A percentile compares a stretch with the other conserved stretches of the same genome.
Evolutionary conservation across 139 green algal species (phyloP).

Genomic region (Chlamydomonas schloesseri): DNA sequence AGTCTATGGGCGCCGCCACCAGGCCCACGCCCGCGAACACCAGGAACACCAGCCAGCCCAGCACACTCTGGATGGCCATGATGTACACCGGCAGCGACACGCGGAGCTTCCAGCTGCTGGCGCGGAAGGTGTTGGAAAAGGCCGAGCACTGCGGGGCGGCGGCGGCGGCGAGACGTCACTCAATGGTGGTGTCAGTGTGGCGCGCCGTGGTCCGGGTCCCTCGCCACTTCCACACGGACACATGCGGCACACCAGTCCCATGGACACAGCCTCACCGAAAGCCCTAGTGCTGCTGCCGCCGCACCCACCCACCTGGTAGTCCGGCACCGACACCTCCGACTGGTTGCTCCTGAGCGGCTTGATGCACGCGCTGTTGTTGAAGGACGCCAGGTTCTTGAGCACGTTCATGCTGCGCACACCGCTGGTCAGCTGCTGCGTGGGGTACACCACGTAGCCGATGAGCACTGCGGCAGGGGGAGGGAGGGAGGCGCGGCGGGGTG

Average conservation of each 20-base stretch:
- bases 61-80: slow-evolving; percentile 88
- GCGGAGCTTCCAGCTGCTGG: slow-evolving; percentile 76
- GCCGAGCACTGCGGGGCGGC: slow-evolving; percentile 69
- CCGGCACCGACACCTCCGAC: not conserved
- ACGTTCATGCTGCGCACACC: slow-evolving; percentile 72
- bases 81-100: slow-evolving; percentile 90
- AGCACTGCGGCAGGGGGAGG: slow-evolving; percentile 63
- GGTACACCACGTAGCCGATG: slow-evolving; percentile 89
- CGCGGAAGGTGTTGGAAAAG: slow-evolving; percentile 52
- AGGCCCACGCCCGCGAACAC: slow-evolving; percentile 95
- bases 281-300: too few species aligned
- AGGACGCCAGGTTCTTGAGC: not conserved
- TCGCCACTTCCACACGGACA: too few species aligned
- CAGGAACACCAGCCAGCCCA: slow-evolving; percentile 95
- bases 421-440: slow-evolving; percentile 81
- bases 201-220: too few species aligned
- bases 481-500: not conserved
- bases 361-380: slow-evolving; percentile 24
- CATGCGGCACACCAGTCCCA: too few species aligned
- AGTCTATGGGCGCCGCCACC: slow-evolving; percentile 88
- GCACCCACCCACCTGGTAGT: not conserved
- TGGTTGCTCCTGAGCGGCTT: slow-evolving; percentile 9
- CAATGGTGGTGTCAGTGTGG: too few species aligned
- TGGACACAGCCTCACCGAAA: too few species aligned
- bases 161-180: too few species aligned